Evolutionary conservation across 2,329 filamentous ascomycete species (phyloP), one percentile per base, ranked within the genome.

Genomic region (Arthrobotrys sinensis): DNA sequence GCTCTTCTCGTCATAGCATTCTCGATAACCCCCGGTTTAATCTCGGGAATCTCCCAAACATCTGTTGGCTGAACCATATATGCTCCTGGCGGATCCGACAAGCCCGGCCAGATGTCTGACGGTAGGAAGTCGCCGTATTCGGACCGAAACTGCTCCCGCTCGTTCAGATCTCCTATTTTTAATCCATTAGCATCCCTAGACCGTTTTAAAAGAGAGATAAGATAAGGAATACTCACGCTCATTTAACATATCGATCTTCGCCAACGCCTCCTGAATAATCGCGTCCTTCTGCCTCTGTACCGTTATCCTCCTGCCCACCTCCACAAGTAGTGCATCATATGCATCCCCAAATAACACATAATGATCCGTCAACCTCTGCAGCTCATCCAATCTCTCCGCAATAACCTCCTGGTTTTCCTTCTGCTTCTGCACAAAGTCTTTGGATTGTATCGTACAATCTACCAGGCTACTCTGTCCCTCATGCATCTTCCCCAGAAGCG

Each of bases 101-200:
- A 88, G 0, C 91, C 92, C 0, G 90, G 91, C 93, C 94, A 97
- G 21, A 97, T 89, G 83, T 97, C 94, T 0, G 91, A 91, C 0
- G 96, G 96, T 10, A 99, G 85, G 83, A 90, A 97, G 80, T 96
- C 93, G 6, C 94, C 94, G 11, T 96, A 91, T 50, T 97, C 92
- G 32, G 91, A 87, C 38, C 92, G 89, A 83, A 99, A 98, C 0
- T 88, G 86, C 80, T 96, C 92, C 43, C 96, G 88, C 79, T 93
- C 90, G 46, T 87, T 87, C 70, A 89, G 86, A 83, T 99, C 96
- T 11, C 89, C 81, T 81, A 62, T 43, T 3, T 8, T 28, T 1
- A n/a, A 6, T 43, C 8, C 36, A 7, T 60, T 28, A 76, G 48
- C 3, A 60, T 28, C 12, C 16, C 16, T 14, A 12, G 28, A 11